These are phyloP conservation scores for Pichia eremophila DNA, from an alignment of 805 yeast species.

Conservation along the genomic window DNA sequence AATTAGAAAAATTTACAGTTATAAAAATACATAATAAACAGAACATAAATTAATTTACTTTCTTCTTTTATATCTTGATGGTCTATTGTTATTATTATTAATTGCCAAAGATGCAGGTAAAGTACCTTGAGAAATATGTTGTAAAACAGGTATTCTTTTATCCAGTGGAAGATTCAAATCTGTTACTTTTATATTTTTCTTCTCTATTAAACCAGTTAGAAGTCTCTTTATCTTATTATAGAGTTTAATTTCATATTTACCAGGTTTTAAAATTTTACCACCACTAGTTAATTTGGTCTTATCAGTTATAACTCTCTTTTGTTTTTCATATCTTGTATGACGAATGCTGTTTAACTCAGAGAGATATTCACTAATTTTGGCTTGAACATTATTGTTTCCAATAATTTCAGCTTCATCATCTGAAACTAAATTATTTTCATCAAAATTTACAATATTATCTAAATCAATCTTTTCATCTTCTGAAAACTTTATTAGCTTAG, in stretches of 20 bases:
- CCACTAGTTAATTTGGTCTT: conserved; percentile 8
- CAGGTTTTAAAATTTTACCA: conserved; percentile 28
- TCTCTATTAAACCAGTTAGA: conserved; percentile 30
- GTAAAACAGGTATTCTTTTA: conserved; percentile 53
- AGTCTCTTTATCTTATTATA: conserved; percentile 37
- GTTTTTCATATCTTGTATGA: conserved; percentile 28
- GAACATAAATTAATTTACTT: neutral
- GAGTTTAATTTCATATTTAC: conserved; percentile 31
- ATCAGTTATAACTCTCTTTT: conserved; percentile 7
- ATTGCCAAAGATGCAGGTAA: conserved; percentile 48
- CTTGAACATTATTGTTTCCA: conserved; percentile 17
- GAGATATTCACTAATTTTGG: conserved; percentile 36
- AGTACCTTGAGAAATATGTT: conserved; percentile 67
- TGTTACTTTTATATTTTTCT: conserved; percentile 22
- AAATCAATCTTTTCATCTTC: conserved; percentile 17
- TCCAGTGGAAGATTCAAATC: conserved; percentile 29
- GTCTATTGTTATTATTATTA: conserved; percentile 1
- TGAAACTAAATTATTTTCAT: conserved; percentile 17
- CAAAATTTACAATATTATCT: conserved; percentile 21
- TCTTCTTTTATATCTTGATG: conserved; percentile 4
- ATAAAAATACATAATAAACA: neutral
- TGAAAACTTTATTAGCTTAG: no score
- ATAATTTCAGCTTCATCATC: conserved; percentile 20
- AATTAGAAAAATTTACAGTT: neutral
- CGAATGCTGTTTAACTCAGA: conserved; percentile 43